These are phyloP conservation scores for Aureobasidium leucospermi DNA, from an alignment of 2,329 filamentous ascomycete genomes.

Conservation along the genomic window DNA sequence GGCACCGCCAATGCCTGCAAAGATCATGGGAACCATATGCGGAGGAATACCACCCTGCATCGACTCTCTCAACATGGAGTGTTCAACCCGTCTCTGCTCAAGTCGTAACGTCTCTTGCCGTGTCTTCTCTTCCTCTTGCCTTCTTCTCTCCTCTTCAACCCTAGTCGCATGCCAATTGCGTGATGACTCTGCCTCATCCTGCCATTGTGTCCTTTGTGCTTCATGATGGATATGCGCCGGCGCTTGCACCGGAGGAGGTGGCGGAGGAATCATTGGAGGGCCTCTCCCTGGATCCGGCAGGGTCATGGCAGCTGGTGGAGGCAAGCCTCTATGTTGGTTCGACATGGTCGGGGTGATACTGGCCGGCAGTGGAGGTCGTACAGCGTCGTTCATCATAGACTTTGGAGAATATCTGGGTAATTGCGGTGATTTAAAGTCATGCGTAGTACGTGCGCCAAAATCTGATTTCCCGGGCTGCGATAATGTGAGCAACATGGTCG, in stretches of 20 bases:
- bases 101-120: conserved; percentile 42
- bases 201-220: conserved; percentile 17
- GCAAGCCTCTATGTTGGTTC: conserved; percentile 46
- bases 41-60: conserved; percentile 46
- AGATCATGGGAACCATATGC: conserved; percentile 46
- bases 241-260: conserved; percentile 26
- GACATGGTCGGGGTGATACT: conserved; percentile 40
- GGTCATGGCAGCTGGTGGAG: conserved; percentile 47
- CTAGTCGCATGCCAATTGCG: conserved; percentile 45
- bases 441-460: conserved; percentile 39
- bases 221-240: conserved; percentile 11
- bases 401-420: conserved; percentile 34
- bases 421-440: conserved; percentile 41
- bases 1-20: conserved; percentile 44
- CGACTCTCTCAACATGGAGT: conserved; percentile 46
- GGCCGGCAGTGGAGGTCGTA: conserved; percentile 34
- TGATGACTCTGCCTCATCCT: conserved; percentile 45
- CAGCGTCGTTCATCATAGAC: conserved; percentile 31
- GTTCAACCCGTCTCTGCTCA: conserved; percentile 47
- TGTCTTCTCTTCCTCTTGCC: conserved; percentile 48
- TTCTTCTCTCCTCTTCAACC: conserved; percentile 45
- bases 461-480: conserved; percentile 41
- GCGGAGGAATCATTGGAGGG: conserved; percentile 24
- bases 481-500: conserved; percentile 44
- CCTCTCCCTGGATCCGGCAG: conserved; percentile 40